Evolutionary conservation across 352 stramenopile genomes (phyloP).

Genomic region (Phytophthora boehmeriae): DNA sequence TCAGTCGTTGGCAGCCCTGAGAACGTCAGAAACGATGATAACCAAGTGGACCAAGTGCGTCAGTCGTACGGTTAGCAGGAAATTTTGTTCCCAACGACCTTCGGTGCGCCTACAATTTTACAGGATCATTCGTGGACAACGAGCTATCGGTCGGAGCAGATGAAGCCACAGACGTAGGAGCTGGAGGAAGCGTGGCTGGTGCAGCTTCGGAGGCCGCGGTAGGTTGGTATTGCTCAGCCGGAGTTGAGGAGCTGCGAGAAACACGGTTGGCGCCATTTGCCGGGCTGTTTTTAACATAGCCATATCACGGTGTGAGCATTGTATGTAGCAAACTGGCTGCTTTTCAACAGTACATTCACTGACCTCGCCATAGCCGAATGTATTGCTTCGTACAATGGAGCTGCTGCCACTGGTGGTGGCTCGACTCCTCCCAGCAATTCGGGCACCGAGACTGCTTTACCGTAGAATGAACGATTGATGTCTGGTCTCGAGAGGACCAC

Average conservation of each 20-base stretch:
- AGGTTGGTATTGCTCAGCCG: slow-evolving; percentile 9
- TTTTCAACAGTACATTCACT: slow-evolving; percentile 1
- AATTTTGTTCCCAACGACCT: neutral
- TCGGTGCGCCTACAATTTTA: slow-evolving; percentile 43
- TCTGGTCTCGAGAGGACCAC: slow-evolving; percentile 88
- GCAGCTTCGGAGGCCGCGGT: slow-evolving; percentile 1
- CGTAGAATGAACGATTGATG: slow-evolving; percentile 95
- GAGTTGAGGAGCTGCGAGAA: slow-evolving; percentile 22
- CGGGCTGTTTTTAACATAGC: slow-evolving; percentile 38
- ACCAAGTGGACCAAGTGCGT: slow-evolving; percentile 11
- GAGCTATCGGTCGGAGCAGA: slow-evolving; percentile 23
- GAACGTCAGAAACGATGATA: neutral
- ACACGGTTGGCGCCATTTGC: slow-evolving; percentile 68
- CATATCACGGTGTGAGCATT: slow-evolving; percentile 1
- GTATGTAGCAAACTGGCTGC: slow-evolving; percentile 1
- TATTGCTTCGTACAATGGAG: slow-evolving; percentile 88
- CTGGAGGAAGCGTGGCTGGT: neutral
- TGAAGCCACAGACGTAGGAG: slow-evolving; percentile 16
- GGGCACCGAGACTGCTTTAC: slow-evolving; percentile 61
- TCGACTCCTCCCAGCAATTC: slow-evolving; percentile 83
- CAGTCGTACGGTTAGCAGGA: slow-evolving; percentile 4
- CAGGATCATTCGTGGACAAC: slow-evolving; percentile 45
- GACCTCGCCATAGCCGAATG: slow-evolving; percentile 68
- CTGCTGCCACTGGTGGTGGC: slow-evolving; percentile 76
- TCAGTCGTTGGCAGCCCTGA: slow-evolving; percentile 10